phyloP scores from a whole-genome alignment of 2,329 filamentous ascomycete species.

The Bipolaris bicolor region DNA sequence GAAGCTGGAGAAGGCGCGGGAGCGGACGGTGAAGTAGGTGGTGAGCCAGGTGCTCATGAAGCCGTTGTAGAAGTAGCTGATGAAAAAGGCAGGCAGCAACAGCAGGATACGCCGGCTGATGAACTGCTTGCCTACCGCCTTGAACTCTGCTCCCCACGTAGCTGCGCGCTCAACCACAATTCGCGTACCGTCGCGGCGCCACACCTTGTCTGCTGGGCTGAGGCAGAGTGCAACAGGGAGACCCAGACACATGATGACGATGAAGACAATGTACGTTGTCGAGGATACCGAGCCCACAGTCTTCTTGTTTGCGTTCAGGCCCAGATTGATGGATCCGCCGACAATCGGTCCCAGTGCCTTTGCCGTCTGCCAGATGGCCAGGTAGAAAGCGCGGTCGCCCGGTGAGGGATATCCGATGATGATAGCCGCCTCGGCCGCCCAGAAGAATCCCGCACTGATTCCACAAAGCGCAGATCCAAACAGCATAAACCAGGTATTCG shows the following conservation, averaged over 20 bases:
- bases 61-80: constrained; percentile 49
- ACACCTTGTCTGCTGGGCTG: constrained; percentile 55
- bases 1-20: constrained; percentile 45
- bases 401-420: constrained; percentile 51
- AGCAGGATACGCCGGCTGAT: constrained; percentile 41
- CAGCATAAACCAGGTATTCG: constrained; percentile 51
- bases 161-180: constrained; percentile 35
- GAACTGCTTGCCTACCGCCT: constrained; percentile 39
- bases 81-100: constrained; percentile 45
- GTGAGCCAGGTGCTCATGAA: constrained; percentile 46
- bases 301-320: constrained; percentile 51
- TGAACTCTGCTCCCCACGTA: constrained; percentile 37
- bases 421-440: constrained; percentile 52
- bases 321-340: constrained; percentile 59
- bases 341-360: constrained; percentile 52
- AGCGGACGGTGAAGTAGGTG: constrained; percentile 45
- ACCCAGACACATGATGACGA: constrained; percentile 57
- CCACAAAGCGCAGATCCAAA: constrained; percentile 50
- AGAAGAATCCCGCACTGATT: constrained; percentile 52
- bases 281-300: constrained; percentile 49
- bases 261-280: constrained; percentile 55
- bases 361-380: constrained; percentile 46
- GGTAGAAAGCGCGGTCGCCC: constrained; percentile 45
- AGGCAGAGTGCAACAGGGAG: constrained; percentile 53
- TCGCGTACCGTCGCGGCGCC: constrained; percentile 51